These are phyloP conservation scores for Fusarium neocosmosporiellum DNA, from an alignment of 2,329 filamentous ascomycete species.

Conservation along the genomic window DNA sequence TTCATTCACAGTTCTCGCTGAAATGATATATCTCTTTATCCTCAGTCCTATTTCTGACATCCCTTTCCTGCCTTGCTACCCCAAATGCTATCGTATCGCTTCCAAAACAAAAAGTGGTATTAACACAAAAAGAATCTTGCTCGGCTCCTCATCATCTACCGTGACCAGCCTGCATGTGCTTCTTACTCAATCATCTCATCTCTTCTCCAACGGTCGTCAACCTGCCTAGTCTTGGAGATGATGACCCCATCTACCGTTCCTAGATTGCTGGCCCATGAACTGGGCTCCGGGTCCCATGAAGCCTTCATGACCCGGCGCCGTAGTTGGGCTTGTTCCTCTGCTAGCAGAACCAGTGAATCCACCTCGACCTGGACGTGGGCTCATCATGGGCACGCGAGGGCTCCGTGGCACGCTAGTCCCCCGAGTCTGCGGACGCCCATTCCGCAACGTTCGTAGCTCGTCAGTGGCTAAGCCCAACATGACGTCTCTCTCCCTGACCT, in stretches of 20 bases:
- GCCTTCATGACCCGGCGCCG: constrained; percentile 48
- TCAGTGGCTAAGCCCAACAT: constrained; percentile 61
- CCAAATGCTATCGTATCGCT: constrained; percentile 10
- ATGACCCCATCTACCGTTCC: constrained; percentile 57
- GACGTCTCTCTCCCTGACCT: constrained; percentile 62
- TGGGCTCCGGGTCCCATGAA: constrained; percentile 50
- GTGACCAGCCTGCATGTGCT: background rate
- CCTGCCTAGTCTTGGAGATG: constrained; percentile 55
- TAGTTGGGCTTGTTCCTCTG: constrained; percentile 62
- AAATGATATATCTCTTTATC: background rate
- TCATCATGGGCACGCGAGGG: constrained; percentile 65
- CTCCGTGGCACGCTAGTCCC: constrained; percentile 68
- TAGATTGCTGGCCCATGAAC: constrained; percentile 52
- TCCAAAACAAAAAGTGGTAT: constrained; percentile 19
- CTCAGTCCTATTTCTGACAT: background rate
- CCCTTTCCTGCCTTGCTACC: constrained; percentile 6
- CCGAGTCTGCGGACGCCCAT: constrained; percentile 65
- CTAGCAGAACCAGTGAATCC: constrained; percentile 55
- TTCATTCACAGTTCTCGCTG: background rate
- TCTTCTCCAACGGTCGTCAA: background rate
- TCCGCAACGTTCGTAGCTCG: constrained; percentile 61
- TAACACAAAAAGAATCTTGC: constrained; percentile 7
- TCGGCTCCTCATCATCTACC: background rate
- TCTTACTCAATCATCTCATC: background rate
- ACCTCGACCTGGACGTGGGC: constrained; percentile 53